Percentiles rank a stretch among this genome's conserved stretches.
Evolutionary conservation across 805 yeast genomes (phyloP).

Genomic region (Candida ficus): DNA sequence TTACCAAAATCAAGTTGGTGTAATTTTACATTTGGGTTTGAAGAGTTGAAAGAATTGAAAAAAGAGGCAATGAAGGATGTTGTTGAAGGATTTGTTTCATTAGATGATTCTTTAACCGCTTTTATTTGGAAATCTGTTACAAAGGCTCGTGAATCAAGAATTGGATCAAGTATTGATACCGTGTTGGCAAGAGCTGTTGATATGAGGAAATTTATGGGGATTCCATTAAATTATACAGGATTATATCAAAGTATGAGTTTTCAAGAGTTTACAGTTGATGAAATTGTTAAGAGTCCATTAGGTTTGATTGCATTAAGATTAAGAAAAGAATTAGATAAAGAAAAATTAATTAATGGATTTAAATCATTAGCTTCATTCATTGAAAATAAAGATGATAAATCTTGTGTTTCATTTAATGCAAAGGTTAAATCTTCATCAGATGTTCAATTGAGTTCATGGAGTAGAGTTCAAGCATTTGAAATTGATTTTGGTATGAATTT

Average conservation of each 20-base stretch:
- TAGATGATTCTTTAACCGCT: neutral
- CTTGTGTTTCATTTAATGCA: neutral
- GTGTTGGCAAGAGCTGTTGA: neutral
- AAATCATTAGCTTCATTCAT: neutral
- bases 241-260: neutral
- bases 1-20: neutral
- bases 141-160: neutral
- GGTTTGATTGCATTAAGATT: neutral
- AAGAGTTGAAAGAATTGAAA: neutral
- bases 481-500: neutral
- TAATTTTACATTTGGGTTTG: neutral
- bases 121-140: neutral
- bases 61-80: neutral
- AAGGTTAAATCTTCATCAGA: neutral
- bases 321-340: neutral
- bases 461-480: neutral
- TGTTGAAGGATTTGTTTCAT: neutral
- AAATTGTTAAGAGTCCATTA: neutral
- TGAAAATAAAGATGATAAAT: neutral
- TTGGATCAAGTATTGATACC: neutral
- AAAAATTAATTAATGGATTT: neutral
- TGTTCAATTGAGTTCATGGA: slow-evolving; percentile 1
- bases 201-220: neutral
- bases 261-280: neutral
- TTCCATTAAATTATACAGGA: neutral